Evolutionary conservation across 2,329 filamentous ascomycete genomes (phyloP), one percentile per base, ranked within the genome.

Genomic region (Blastomyces gilchristii): DNA sequence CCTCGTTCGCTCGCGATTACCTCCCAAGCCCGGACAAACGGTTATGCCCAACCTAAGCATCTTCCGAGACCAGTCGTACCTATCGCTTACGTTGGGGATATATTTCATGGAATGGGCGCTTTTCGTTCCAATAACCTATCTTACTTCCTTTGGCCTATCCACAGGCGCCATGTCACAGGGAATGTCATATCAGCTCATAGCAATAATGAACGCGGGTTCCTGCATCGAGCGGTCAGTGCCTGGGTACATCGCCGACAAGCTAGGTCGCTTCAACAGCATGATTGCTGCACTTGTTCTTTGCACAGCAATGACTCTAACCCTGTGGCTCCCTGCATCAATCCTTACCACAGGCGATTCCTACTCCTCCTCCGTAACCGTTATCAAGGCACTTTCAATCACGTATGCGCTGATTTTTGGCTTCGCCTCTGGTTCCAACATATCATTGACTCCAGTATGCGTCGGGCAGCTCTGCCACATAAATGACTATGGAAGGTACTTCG

Each of bases 71-170:
- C 69, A 75, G 0, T 72, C 72, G 31, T 79, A 80, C 71, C 57
- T 72, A 16, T 70, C 81, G 60, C 78, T 78, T 28, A 68, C 80
- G 45, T 25, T 72, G 4, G 80, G 71, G 34, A 74, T 78, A 60
- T 86, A 85, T 73, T 71, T 85, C 70, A 80, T 86, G 76, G 81
- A 82, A 75, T 75, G 78, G 43, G 82, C 81, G 74, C 85, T 88
- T 66, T 83, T 88, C 71, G 69, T 84, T 16, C 82, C 83, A 2
- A 79, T 81, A 66, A 80, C 78, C 66, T 85, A 78, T 62, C 70
- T 82, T 62, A 75, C 78, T 49, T 67, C 77, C 0, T 70, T 81
- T 64, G 82, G 80, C 0, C 67, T 77, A 56, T 66, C 69, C 1
- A 73, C 78, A 47, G 82, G 82, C 49, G 82, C 85, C 76, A 50